Conservation (phyloP, 345 rosid genomes). For the Laguncularia racemosa region DNA sequence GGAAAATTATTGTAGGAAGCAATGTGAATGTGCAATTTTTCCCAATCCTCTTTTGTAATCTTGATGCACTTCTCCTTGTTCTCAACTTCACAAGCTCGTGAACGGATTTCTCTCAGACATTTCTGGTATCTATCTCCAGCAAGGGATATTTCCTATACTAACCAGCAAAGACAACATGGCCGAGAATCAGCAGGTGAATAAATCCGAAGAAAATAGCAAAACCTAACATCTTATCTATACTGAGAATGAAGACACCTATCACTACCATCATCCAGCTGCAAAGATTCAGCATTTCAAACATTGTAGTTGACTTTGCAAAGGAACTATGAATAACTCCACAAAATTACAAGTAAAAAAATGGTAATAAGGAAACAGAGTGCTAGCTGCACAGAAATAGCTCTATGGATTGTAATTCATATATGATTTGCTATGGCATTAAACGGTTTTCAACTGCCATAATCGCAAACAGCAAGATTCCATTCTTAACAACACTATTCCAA, state of each 20-base stretch:
- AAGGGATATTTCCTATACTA: slow-evolving; percentile 86
- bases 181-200: neutral
- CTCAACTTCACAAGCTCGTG: slow-evolving; percentile 69
- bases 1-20: slow-evolving; percentile 95
- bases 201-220: neutral
- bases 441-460: too few species aligned
- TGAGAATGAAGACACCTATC: too few species aligned
- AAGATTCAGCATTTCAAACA: too few species aligned
- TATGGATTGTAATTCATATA: too few species aligned
- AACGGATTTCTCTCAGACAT: slow-evolving; percentile 80
- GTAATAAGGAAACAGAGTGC: too few species aligned
- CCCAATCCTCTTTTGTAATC: slow-evolving; percentile 82
- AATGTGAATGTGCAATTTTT: slow-evolving; percentile 68
- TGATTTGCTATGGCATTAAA: too few species aligned
- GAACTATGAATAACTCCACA: neutral
- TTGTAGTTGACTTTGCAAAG: too few species aligned
- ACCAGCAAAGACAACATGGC: slow-evolving; percentile 19
- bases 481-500: too few species aligned
- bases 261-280: too few species aligned
- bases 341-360: neutral
- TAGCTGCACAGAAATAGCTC: too few species aligned
- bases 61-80: slow-evolving; percentile 73
- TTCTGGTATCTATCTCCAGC: slow-evolving; percentile 84
- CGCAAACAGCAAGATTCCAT: too few species aligned
- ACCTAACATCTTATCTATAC: too few species aligned